Percentiles rank a stretch among this genome's conserved stretches.
phyloP scores from a whole-genome alignment of 352 stramenopile species.

The Phytophthora multivora region DNA sequence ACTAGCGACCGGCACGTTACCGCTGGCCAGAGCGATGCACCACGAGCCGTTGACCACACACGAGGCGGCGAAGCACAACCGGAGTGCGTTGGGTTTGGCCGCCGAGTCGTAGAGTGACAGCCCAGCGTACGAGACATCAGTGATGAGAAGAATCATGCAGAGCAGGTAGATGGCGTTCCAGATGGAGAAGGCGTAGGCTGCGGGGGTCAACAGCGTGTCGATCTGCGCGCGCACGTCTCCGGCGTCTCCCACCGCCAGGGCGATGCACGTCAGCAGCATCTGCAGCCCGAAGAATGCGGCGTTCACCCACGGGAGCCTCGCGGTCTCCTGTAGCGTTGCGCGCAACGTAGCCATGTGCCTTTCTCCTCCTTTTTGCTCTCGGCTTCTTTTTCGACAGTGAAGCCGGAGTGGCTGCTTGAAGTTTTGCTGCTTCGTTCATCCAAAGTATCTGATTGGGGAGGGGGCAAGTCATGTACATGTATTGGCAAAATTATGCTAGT shows the following conservation, averaged over 20 bases:
- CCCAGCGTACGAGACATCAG: conserved; percentile 54
- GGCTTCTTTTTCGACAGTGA: conserved; percentile 27
- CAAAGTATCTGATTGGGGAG: conserved; percentile 5
- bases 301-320: conserved; percentile 53
- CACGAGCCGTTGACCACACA: conserved; percentile 56
- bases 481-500: conserved; percentile 13
- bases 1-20: conserved; percentile 41
- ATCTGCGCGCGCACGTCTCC: conserved; percentile 30
- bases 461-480: conserved; percentile 2
- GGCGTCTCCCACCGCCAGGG: conserved; percentile 32
- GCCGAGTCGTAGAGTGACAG: conserved; percentile 56
- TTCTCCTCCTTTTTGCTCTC: background rate
- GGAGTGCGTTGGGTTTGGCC: conserved; percentile 48
- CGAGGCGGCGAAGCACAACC: conserved; percentile 57
- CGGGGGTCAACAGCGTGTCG: conserved; percentile 63
- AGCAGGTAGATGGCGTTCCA: conserved; percentile 74
- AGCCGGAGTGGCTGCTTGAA: conserved; percentile 21
- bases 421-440: conserved; percentile 3
- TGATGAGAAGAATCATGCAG: conserved; percentile 55
- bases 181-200: conserved; percentile 62
- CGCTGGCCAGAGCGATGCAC: conserved; percentile 57
- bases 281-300: conserved; percentile 57
- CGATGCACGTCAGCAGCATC: conserved; percentile 52
- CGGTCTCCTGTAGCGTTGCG: conserved; percentile 14
- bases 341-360: conserved; percentile 16